These are phyloP conservation scores for Rhododendron ovatum DNA, from an alignment of 148 eudicot genomes.

Conservation along the genomic window DNA sequence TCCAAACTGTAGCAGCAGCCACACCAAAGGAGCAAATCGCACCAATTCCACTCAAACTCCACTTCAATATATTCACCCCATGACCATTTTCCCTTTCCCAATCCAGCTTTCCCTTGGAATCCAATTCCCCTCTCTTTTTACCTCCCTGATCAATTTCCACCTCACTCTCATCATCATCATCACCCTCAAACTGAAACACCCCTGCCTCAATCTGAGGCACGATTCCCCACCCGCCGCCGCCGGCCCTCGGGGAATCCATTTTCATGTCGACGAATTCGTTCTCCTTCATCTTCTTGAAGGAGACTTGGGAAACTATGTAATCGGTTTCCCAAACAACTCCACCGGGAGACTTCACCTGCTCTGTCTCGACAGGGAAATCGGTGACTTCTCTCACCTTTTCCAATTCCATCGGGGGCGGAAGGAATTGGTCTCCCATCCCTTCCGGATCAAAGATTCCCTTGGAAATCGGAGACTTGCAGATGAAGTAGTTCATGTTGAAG, in stretches of 20 bases:
- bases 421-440: neutral
- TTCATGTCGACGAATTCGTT: slow-evolving; percentile 90
- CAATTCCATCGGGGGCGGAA: slow-evolving; percentile 37
- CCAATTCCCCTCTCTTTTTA: neutral
- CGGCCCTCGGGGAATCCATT: slow-evolving; percentile 74
- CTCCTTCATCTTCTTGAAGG: slow-evolving; percentile 81
- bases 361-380: neutral
- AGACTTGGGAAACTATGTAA: slow-evolving; percentile 56
- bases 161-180: slow-evolving; percentile 1
- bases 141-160: slow-evolving; percentile 8
- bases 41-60: slow-evolving; percentile 68
- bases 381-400: slow-evolving; percentile 9
- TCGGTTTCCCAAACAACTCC: slow-evolving; percentile 5
- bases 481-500: slow-evolving; percentile 48
- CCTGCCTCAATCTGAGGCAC: slow-evolving; percentile 42
- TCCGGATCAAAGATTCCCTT: slow-evolving; percentile 20
- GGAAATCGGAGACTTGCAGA: slow-evolving; percentile 20
- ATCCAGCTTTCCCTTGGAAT: slow-evolving; percentile 3
- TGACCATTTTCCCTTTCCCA: slow-evolving; percentile 25
- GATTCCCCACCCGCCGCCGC: slow-evolving; percentile 37
- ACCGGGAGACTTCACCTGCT: slow-evolving; percentile 5
- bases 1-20: slow-evolving; percentile 70
- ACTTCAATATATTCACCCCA: slow-evolving; percentile 54
- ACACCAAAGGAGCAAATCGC: slow-evolving; percentile 74
- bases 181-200: slow-evolving; percentile 37